Percentiles rank a stretch among this genome's conserved stretches.
These are phyloP conservation scores for Xylaria multiplex DNA, from an alignment of 2,329 filamentous ascomycete species.

Conservation along the genomic window DNA sequence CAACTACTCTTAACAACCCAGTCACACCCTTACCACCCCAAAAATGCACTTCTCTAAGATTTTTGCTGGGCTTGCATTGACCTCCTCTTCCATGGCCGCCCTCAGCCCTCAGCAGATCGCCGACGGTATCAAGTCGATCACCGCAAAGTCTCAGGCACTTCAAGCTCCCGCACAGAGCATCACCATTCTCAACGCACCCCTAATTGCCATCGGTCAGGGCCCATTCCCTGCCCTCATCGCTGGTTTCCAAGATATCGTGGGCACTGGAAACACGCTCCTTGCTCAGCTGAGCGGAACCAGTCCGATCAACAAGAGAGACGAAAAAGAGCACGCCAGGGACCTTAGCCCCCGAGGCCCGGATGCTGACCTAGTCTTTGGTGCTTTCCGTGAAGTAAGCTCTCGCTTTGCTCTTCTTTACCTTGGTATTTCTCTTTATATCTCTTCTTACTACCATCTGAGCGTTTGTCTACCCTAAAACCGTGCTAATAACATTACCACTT, in stretches of 20 bases:
- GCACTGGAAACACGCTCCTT: slow-evolving; percentile 21
- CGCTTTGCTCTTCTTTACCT: not conserved
- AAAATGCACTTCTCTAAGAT: slow-evolving; percentile 37
- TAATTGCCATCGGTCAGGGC: slow-evolving; percentile 28
- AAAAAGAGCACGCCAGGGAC: slow-evolving; percentile 27
- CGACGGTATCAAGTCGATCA: slow-evolving; percentile 26
- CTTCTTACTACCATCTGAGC: not conserved
- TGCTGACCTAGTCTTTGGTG: slow-evolving; percentile 29
- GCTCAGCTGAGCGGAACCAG: slow-evolving; percentile 1
- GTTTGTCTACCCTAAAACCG: not conserved
- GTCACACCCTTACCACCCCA: slow-evolving; percentile 15
- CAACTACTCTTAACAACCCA: slow-evolving; percentile 12
- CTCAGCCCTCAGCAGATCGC: slow-evolving; percentile 30
- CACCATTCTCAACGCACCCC: slow-evolving; percentile 25
- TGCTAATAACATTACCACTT: not conserved
- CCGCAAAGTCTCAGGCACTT: slow-evolving; percentile 29
- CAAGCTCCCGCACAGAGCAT: slow-evolving; percentile 34
- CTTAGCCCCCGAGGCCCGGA: slow-evolving; percentile 20
- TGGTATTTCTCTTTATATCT: too few species aligned
- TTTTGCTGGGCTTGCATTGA: slow-evolving; percentile 32
- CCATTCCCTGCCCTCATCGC: slow-evolving; percentile 25
- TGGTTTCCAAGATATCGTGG: slow-evolving; percentile 32
- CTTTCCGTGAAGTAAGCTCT: slow-evolving; percentile 32
- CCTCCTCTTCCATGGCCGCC: slow-evolving; percentile 22
- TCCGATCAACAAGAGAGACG: slow-evolving; percentile 9